Base-by-base conservation (phyloP, 805 yeast genomes). In the Yarrowia sp. region DNA sequence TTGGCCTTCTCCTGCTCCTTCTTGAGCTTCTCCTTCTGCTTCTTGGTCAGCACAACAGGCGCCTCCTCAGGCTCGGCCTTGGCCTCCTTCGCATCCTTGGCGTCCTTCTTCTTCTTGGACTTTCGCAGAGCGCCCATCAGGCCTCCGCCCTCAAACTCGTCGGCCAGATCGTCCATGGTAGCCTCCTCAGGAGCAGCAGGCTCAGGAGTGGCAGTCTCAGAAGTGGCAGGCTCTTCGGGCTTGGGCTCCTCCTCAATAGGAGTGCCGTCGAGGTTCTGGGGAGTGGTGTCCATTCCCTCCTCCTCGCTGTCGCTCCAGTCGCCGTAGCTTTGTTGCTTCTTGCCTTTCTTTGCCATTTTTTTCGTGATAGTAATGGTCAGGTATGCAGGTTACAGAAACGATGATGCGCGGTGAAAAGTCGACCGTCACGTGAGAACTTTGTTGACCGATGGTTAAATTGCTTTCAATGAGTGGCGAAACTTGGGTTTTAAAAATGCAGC, bases 101-200 rank as follows among this genome's bases (percentile, higher is more conserved):
- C 87, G 72, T 85, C 87, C 79, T 88, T 87, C 84, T 90, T 91
- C 78, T 85, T 85, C 80, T 91, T 91, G 69, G 94, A 87, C 71
- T 84, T 86, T 79, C 90, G 86, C 79, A 93, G 85, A 50, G 97
- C 89, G 63, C 92, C 85, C 86, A 94, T 86, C 80, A 93, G 90
- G 73, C 90, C 97, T 67, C 82, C 85, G 34, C 83, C 86, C 68
- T 79, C 80, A 55, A 73, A 63, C 49, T 75, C 78, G 46, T 73
- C 78, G 34, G 74, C 77, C 53, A 73, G 73, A 53, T 71, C 78
- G 34, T 73, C 77, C 58, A 73, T 70, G 60, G 69, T 66, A 34
- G 77, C 77, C 39, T 72, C 77, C 42, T 69, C 79, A 14, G 76
- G 74, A 24, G 38, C 61, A 14, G 46, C 78, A 38, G 71, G 70